Conservation (phyloP, 495 filamentous ascomycete genomes). For the Penicillium ochrochloron region DNA sequence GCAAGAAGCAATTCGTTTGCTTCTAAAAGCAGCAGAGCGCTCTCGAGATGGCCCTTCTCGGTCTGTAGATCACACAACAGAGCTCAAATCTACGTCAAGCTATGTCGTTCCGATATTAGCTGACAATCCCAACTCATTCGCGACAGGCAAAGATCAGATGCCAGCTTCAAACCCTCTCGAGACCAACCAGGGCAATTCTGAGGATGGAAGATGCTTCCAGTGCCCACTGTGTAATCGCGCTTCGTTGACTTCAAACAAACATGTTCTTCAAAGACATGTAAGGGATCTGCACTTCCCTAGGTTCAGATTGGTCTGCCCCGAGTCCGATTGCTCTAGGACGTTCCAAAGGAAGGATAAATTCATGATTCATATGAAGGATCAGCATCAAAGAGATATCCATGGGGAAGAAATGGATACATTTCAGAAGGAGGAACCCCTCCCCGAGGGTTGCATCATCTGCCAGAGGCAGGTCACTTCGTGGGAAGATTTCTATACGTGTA, state of each 20-base stretch:
- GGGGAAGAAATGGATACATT: neutral
- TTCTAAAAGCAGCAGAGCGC: neutral
- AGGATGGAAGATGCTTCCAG: neutral
- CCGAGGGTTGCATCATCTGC: neutral
- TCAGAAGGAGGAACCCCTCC: neutral
- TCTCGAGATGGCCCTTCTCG: neutral
- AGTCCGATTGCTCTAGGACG: neutral
- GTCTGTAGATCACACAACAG: neutral
- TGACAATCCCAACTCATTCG: neutral
- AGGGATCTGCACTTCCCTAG: neutral
- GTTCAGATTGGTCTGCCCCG: neutral
- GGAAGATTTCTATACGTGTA: neutral
- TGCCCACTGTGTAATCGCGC: neutral
- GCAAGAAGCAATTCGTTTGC: neutral
- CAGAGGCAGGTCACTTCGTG: neutral
- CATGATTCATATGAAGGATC: neutral
- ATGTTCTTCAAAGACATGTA: neutral
- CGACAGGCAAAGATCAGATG: neutral
- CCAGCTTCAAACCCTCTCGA: neutral
- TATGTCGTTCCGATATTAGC: neutral
- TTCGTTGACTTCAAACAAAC: neutral
- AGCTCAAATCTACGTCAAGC: neutral
- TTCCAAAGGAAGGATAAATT: neutral
- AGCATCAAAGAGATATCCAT: neutral
- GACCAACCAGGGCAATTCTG: neutral